A percentile compares a stretch with the other conserved stretches of the same genome.
These are phyloP conservation scores for Cinnamomum chago DNA, from an alignment of 164 flowering plant genomes.

Conservation along the genomic window DNA sequence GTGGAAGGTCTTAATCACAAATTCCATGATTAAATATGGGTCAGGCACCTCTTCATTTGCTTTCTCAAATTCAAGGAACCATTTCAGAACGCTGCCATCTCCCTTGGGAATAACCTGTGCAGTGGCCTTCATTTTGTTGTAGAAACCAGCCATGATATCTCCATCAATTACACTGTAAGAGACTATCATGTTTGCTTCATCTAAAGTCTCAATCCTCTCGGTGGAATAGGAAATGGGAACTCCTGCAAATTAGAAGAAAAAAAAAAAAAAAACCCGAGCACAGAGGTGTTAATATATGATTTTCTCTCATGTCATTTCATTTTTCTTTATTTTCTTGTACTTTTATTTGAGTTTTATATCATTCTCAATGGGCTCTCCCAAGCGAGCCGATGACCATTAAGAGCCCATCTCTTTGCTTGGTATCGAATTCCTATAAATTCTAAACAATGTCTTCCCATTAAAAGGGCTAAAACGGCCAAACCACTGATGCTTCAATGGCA, in stretches of 20 bases:
- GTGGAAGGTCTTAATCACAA: constrained; percentile 22
- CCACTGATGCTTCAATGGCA: too few relatives aligned
- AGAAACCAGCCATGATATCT: constrained; percentile 22
- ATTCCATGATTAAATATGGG: constrained; percentile 17
- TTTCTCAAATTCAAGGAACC: constrained; percentile 24
- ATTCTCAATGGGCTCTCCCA: too few relatives aligned
- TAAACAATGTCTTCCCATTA: too few relatives aligned
- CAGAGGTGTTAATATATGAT: too few relatives aligned
- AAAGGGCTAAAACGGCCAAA: too few relatives aligned
- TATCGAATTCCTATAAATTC: too few relatives aligned
- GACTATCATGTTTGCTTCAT: constrained; percentile 22
- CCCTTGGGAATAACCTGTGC: constrained; percentile 20
- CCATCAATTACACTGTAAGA: constrained; percentile 30
- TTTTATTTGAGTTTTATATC: too few relatives aligned
- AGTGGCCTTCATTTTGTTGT: constrained; percentile 23
- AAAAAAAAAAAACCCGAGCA: too few relatives aligned
- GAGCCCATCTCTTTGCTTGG: too few relatives aligned
- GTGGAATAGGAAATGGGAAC: constrained; percentile 21
- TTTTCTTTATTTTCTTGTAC: too few relatives aligned
- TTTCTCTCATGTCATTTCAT: too few relatives aligned
- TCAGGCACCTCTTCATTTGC: constrained; percentile 30
- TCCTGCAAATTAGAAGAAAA: constrained; percentile 11
- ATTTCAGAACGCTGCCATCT: constrained; percentile 22
- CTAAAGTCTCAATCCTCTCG: constrained; percentile 25
- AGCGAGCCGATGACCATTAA: too few relatives aligned